A percentile compares a stretch with the other conserved stretches of the same genome.
phyloP scores from a whole-genome alignment of 306 rosid species.

The Erythrophleum fordii region DNA sequence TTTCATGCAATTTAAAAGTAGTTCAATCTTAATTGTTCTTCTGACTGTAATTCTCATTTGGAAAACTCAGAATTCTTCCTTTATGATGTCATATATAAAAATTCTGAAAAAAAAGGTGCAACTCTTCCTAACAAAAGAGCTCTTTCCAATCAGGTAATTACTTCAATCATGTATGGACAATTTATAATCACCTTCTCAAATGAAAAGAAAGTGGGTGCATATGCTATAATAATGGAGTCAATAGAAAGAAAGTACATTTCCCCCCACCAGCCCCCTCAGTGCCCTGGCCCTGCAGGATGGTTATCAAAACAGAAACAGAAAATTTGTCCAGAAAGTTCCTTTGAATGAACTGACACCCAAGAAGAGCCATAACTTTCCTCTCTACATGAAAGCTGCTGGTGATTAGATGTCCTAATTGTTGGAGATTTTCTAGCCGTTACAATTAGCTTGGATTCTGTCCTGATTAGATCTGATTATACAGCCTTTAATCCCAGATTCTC shows the following conservation, averaged over 20 bases:
- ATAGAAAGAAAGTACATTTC: not conserved
- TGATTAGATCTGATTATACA: no score
- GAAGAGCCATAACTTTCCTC: constrained; percentile 10
- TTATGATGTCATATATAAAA: not conserved
- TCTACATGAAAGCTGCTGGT: not conserved
- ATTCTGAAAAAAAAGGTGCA: not conserved
- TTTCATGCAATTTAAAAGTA: constrained; percentile 1
- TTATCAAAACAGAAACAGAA: not conserved
- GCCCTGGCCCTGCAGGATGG: not conserved
- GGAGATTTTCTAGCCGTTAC: no score
- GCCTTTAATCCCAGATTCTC: no score
- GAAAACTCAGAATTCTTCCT: not conserved
- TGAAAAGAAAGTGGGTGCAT: not conserved
- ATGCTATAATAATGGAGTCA: not conserved
- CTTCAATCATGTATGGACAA: constrained; percentile 9
- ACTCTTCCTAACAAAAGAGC: not conserved
- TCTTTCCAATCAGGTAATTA: not conserved
- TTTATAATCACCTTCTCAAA: not conserved
- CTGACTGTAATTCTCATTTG: constrained; percentile 6
- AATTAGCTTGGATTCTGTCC: no score
- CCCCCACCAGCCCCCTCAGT: not conserved
- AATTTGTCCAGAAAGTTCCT: not conserved
- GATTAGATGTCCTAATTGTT: no score
- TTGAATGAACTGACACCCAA: constrained; percentile 8
- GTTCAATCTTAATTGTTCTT: not conserved